A percentile compares a stretch with the other conserved stretches of the same genome.
Conservation (phyloP, 371 early-diverging fungal genomes). For the Lichtheimia corymbifera region DNA sequence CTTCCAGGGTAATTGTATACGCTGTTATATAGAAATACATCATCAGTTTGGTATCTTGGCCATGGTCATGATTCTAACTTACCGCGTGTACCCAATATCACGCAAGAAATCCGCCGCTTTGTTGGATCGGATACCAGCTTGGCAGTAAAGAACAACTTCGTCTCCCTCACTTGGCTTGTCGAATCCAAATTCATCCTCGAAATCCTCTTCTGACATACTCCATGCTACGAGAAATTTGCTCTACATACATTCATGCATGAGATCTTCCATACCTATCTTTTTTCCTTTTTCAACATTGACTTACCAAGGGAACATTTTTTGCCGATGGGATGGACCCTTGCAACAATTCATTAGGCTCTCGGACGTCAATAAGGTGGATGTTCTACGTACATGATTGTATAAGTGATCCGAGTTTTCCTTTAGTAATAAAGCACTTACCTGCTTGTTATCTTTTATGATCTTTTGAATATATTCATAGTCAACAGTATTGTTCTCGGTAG, state of each 20-base stretch:
- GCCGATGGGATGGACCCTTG: conserved; percentile 62
- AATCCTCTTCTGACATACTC: conserved; percentile 41
- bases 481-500: conserved; percentile 6
- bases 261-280: not conserved
- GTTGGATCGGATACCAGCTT: conserved; percentile 61
- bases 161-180: conserved; percentile 42
- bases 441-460: conserved; percentile 19
- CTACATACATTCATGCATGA: conserved; percentile 16
- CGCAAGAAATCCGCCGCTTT: conserved; percentile 53
- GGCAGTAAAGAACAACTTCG: conserved; percentile 61
- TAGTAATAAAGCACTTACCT: conserved; percentile 9
- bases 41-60: not conserved
- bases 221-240: conserved; percentile 58
- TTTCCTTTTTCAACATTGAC: not conserved
- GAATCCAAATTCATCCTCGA: conserved; percentile 55
- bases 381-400: conserved; percentile 8
- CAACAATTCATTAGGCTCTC: conserved; percentile 56
- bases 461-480: conserved; percentile 28
- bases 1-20: conserved; percentile 64
- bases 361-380: conserved; percentile 58
- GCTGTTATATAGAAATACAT: conserved; percentile 18
- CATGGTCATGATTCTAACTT: conserved; percentile 6
- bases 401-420: not conserved
- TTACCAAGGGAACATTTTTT: conserved; percentile 61
- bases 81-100: conserved; percentile 45